Evolutionary conservation across 1,284 basidiomycete species (phyloP), one percentile per base, ranked within the genome.

Genomic region (Microbotryum lychnidis-dioicae): DNA sequence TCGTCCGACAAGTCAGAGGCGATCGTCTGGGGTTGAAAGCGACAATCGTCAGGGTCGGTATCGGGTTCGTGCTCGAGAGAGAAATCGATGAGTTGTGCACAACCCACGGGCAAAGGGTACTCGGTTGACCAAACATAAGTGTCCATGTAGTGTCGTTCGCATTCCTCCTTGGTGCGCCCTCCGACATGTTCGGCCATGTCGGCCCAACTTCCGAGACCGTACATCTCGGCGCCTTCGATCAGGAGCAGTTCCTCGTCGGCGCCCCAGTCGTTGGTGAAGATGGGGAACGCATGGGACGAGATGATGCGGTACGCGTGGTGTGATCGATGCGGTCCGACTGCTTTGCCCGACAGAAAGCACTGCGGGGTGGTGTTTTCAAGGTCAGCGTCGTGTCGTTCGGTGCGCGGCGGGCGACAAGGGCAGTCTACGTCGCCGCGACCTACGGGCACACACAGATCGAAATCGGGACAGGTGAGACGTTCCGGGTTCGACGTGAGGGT

Each of bases 231-330:
- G 12, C 92, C 96, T 62, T 96, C 91, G 56, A 97, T 81, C 42
- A 98, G 80, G 12, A 97, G 79, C 2, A 97, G 80, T 75, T 98
- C 96, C 87, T 98, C 94, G 76, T 98, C 94, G 10, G 93, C 96
- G 44, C 93, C 94, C 94, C 94, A 98, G 73, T 96, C 91, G 64
- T 88, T 85, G 16, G 85, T 83, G 72, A 97, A 96, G 72, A 98
- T 96, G 6, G 94, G 94, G 75, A 94, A 91, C 9, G 91, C 91
- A 74, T 94, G 89, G 71, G 96, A 76, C 76, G 93, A 91, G 65
- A 97, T 87, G 58, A 98, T 87, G 60, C 91, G 87, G 76, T 98
- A 98, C 60, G 87, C 80, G 77, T 98, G 96, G 70, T 84, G 84
- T 58, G 87, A 84, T 75, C 89, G 89, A 75, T 98, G 94, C 65